Conservation (phyloP, 352 stramenopile genomes). For the Phytopythium kandeliae region DNA sequence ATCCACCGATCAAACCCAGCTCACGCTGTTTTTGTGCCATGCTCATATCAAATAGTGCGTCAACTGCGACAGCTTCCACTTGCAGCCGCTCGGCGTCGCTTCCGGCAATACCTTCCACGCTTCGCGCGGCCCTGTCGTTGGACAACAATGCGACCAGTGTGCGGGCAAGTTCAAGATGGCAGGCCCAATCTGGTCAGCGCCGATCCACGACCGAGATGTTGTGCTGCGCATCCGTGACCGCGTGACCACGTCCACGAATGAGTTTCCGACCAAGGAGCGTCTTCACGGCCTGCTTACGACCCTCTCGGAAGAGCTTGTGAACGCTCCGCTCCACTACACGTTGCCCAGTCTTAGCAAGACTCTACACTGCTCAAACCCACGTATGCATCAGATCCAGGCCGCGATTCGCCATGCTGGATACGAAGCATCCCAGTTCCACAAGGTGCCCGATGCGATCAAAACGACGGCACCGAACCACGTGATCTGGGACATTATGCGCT, state of each 20-base stretch:
- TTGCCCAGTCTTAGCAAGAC: constrained; percentile 91
- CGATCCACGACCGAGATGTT: constrained; percentile 93
- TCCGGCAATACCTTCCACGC: constrained; percentile 85
- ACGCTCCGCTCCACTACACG: constrained; percentile 97
- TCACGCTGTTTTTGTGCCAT: background rate
- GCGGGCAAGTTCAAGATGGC: constrained; percentile 87
- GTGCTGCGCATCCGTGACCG: constrained; percentile 78
- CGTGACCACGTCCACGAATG: constrained; percentile 70
- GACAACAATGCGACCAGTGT: constrained; percentile 75
- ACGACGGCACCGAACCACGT: constrained; percentile 97
- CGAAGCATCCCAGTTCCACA: constrained; percentile 97
- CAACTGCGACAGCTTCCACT: constrained; percentile 96
- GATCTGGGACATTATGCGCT: constrained; percentile 98
- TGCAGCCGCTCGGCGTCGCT: constrained; percentile 90
- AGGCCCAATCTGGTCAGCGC: constrained; percentile 96
- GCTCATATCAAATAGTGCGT: constrained; percentile 72
- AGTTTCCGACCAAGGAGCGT: constrained; percentile 90
- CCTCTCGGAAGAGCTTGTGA: constrained; percentile 93
- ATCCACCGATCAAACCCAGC: background rate
- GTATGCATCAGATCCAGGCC: constrained; percentile 92
- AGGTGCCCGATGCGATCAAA: constrained; percentile 97
- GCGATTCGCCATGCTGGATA: constrained; percentile 96
- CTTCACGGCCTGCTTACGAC: constrained; percentile 94
- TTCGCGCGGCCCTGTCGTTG: constrained; percentile 64
- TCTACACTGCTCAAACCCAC: constrained; percentile 91